A percentile compares a stretch with the other conserved stretches of the same genome.
phyloP scores from a whole-genome alignment of 371 early-diverging fungal genomes.

The Mucor plumbeus region DNA sequence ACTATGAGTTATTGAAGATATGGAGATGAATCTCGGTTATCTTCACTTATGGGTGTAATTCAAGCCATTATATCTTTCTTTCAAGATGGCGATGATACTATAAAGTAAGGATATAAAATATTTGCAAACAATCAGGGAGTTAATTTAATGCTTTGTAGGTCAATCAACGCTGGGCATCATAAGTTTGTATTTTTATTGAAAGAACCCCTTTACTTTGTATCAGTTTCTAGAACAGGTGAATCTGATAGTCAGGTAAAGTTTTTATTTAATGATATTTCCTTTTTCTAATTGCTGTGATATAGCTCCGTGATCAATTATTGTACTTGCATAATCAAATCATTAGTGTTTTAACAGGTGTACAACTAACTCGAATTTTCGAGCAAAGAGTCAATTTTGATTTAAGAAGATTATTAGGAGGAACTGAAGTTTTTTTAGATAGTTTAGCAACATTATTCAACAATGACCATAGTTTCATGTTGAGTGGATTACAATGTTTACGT shows the following conservation, averaged over 20 bases:
- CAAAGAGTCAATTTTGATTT: conserved; percentile 90
- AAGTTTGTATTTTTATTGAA: conserved; percentile 83
- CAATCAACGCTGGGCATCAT: conserved; percentile 78
- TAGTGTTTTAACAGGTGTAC: conserved; percentile 82
- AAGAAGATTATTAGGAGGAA: conserved; percentile 79
- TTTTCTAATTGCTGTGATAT: neutral
- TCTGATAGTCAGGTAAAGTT: conserved; percentile 72
- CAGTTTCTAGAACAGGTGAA: conserved; percentile 83
- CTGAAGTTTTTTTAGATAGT: conserved; percentile 87
- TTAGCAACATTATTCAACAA: conserved; percentile 73
- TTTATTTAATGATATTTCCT: neutral
- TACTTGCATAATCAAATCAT: conserved; percentile 87
- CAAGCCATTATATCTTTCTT: conserved; percentile 92
- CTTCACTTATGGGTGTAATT: conserved; percentile 89
- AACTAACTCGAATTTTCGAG: conserved; percentile 87
- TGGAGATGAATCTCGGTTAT: conserved; percentile 89
- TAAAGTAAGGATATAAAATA: conserved; percentile 53
- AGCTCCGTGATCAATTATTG: conserved; percentile 83
- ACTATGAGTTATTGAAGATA: conserved; percentile 52
- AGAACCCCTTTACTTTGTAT: conserved; percentile 86
- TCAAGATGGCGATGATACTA: conserved; percentile 79
- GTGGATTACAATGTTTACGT: conserved; percentile 78
- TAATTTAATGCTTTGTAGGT: conserved; percentile 38
- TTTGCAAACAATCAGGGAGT: neutral
- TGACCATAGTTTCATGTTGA: conserved; percentile 78